Percentiles rank a stretch among this genome's conserved stretches.
phyloP scores from a whole-genome alignment of 2,329 filamentous ascomycete species.

The Ophiostoma sp. region DNA sequence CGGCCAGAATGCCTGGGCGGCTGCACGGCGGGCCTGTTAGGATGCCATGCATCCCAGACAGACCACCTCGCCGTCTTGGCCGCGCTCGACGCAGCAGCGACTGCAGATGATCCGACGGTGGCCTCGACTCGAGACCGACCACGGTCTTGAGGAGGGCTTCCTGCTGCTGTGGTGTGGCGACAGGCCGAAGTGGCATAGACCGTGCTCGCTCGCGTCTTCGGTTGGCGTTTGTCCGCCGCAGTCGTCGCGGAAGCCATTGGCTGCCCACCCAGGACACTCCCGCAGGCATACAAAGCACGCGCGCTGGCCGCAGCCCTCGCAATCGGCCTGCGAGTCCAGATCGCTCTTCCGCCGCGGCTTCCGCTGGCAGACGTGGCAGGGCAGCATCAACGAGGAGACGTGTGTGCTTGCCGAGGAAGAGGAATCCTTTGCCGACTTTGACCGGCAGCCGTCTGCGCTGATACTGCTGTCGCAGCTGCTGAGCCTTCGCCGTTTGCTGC shows the following conservation, averaged over 20 bases:
- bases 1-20: no score
- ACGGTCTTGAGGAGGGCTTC: slow-evolving; percentile 26
- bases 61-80: slow-evolving; percentile 58
- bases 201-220: neutral
- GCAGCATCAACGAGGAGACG: slow-evolving; percentile 25
- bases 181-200: no score
- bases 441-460: neutral
- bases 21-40: slow-evolving; percentile 22
- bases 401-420: neutral
- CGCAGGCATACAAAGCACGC: slow-evolving; percentile 66
- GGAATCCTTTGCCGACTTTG: no score
- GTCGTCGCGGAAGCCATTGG: slow-evolving; percentile 22
- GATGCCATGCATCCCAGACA: slow-evolving; percentile 56
- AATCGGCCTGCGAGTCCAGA: slow-evolving; percentile 60
- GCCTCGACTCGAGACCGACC: slow-evolving; percentile 36
- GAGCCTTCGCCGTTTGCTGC: slow-evolving; percentile 18
- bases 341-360: slow-evolving; percentile 60
- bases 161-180: slow-evolving; percentile 1
- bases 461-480: neutral
- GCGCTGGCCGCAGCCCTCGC: slow-evolving; percentile 54
- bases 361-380: slow-evolving; percentile 64
- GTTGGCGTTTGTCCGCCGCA: neutral
- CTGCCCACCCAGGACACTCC: slow-evolving; percentile 50
- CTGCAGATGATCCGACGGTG: slow-evolving; percentile 58
- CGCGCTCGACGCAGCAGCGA: slow-evolving; percentile 61